phyloP scores from a whole-genome alignment of 139 green algal genomes.

The Volvox africanus region DNA sequence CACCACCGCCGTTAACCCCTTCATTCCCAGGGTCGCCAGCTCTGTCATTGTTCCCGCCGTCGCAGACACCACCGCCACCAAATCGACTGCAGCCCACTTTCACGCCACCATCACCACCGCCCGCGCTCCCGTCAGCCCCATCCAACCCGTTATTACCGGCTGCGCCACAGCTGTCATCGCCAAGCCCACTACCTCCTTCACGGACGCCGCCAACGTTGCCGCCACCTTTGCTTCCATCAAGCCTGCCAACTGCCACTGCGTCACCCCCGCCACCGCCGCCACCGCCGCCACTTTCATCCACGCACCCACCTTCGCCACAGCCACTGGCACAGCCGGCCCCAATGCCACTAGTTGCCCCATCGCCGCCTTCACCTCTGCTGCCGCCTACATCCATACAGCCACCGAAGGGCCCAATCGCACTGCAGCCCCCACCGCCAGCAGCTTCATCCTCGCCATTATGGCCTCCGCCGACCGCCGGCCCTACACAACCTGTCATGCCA shows the following conservation, averaged over 20 bases:
- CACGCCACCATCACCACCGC: not conserved
- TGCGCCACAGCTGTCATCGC: not conserved
- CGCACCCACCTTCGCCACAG: no score
- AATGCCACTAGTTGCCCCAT: no score
- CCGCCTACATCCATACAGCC: no score
- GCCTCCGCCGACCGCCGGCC: no score
- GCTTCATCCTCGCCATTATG: no score
- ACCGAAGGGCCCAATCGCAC: no score
- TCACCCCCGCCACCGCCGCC: no score
- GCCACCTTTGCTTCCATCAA: not conserved
- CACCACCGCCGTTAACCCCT: not conserved
- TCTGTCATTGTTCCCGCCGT: not conserved
- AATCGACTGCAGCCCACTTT: not conserved
- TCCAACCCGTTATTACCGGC: not conserved
- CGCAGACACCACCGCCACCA: not conserved
- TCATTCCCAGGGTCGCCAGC: not conserved
- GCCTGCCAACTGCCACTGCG: not conserved
- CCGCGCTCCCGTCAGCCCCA: not conserved
- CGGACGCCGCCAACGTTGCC: not conserved
- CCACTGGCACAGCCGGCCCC: no score
- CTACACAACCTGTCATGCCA: no score
- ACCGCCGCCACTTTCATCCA: no score
- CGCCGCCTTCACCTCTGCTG: no score
- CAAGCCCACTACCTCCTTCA: not conserved
- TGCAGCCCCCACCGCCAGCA: no score